A percentile compares a stretch with the other conserved stretches of the same genome.
Evolutionary conservation across 805 yeast species (phyloP).

Genomic region (Ogataea trehaloabstinens): DNA sequence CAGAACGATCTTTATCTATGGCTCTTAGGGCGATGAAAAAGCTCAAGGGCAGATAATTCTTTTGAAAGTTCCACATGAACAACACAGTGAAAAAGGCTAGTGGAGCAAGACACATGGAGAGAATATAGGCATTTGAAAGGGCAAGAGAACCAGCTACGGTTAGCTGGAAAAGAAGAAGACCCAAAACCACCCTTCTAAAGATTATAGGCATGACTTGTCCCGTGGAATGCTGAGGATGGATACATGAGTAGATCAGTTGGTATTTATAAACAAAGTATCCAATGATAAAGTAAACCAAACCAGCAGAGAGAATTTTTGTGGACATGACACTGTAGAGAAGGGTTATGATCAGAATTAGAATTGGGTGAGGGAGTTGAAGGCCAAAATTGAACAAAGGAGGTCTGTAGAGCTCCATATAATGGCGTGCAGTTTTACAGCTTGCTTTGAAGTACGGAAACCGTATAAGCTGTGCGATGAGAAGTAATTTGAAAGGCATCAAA

Average conservation of each 20-base stretch:
- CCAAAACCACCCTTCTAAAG: constrained; percentile 76
- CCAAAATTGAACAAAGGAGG: constrained; percentile 96
- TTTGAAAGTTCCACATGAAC: constrained; percentile 77
- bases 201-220: constrained; percentile 96
- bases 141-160: constrained; percentile 89
- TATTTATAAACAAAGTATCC: constrained; percentile 91
- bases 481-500: constrained; percentile 83
- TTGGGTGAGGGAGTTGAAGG: constrained; percentile 85
- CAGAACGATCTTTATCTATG: constrained; percentile 32
- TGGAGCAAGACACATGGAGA: constrained; percentile 73
- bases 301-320: constrained; percentile 81
- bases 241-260: constrained; percentile 84
- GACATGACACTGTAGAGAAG: constrained; percentile 87
- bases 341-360: constrained; percentile 79
- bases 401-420: constrained; percentile 66
- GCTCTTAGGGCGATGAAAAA: constrained; percentile 86
- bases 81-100: constrained; percentile 67
- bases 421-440: constrained; percentile 78
- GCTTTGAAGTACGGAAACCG: constrained; percentile 67
- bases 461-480: constrained; percentile 74
- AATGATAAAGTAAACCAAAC: constrained; percentile 75
- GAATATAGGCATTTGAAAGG: constrained; percentile 71
- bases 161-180: constrained; percentile 78
- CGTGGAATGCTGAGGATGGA: constrained; percentile 94
- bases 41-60: constrained; percentile 75